Base-by-base conservation (phyloP, 2,329 filamentous ascomycete genomes). In the Lasiodiplodia sp. region DNA sequence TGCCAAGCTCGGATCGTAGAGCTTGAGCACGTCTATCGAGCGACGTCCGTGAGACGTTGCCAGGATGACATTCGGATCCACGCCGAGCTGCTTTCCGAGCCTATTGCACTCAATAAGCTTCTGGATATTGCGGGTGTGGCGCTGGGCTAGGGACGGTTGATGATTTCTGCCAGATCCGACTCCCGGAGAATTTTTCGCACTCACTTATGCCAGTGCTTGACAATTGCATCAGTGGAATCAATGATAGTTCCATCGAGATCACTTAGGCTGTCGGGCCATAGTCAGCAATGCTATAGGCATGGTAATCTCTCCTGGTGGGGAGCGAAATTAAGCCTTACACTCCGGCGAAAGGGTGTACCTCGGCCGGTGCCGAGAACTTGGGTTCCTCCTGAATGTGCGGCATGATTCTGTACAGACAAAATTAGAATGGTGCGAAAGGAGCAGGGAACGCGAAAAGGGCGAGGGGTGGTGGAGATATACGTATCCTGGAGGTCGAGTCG, bases 1-100 rank as follows among this genome's bases (percentile, higher is more conserved):
- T 52, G 96, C 96, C 78, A 93, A 93, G 73, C 92, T 89, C 18
- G 93, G 92, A 71, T 92, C 90, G 69, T 97, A 87, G 34, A 94
- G 83, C 78, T 88, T 88, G 69, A 99, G 85, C 2, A 92, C 89
- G 75, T 99, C 96, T 75, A 98, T 97, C 72, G 90, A 93, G 69
- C 96, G 86, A 69, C 95, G 89, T 70, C 96, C 96, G 80, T 99
- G 96, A 5, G 94, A 97, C 11, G 93, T 97, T 75, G 93, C 87
- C 31, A 98, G 86, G 74, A 99, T 98, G 56, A 91, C 87, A 58
- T 90, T 86, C n/a, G 93, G 92, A 72, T 93, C 88, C 25, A 97
- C 90, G 28, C 92, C 92, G 75, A 98, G 91, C 77, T 97, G 92
- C 11, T 87, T 86, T 62, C 92, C 94, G 72, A 94, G 87, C n/a